Percentiles rank a stretch among this genome's conserved stretches.
Conservation (phyloP, 805 yeast genomes). For the Candida berthetii region DNA sequence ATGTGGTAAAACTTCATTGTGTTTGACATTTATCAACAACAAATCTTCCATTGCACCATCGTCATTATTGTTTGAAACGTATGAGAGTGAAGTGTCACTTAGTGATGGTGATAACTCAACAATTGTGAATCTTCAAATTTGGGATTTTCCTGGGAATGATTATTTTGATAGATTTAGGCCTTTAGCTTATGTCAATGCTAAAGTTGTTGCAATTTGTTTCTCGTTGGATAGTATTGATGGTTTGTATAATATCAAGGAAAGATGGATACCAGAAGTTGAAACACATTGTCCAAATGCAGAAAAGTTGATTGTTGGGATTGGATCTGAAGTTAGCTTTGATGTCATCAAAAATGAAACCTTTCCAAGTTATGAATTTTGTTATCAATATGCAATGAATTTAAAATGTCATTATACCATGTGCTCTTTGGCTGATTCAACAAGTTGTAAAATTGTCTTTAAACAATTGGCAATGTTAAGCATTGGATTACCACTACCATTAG, state of each 20-base stretch:
- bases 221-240: constrained; percentile 26
- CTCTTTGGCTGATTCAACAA: constrained; percentile 14
- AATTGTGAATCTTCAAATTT: constrained; percentile 24
- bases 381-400: constrained; percentile 22
- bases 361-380: constrained; percentile 20
- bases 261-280: constrained; percentile 37
- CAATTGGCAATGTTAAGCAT: constrained; percentile 9
- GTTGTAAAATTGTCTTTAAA: constrained; percentile 13
- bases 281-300: constrained; percentile 31
- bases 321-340: constrained; percentile 28
- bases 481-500: neutral
- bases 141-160: constrained; percentile 36
- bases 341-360: constrained; percentile 15
- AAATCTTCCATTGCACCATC: constrained; percentile 4
- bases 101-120: constrained; percentile 12
- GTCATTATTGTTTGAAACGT: constrained; percentile 14
- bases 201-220: constrained; percentile 32
- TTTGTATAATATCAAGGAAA: constrained; percentile 27
- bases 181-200: constrained; percentile 33
- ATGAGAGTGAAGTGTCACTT: constrained; percentile 11
- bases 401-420: constrained; percentile 31
- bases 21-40: constrained; percentile 13
- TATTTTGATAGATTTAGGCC: constrained; percentile 35
- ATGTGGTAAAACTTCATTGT: constrained; percentile 21
- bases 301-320: constrained; percentile 30